Evolutionary conservation across 2,329 filamentous ascomycete species (phyloP).

Genomic region (Ceratocystis cubensis): DNA sequence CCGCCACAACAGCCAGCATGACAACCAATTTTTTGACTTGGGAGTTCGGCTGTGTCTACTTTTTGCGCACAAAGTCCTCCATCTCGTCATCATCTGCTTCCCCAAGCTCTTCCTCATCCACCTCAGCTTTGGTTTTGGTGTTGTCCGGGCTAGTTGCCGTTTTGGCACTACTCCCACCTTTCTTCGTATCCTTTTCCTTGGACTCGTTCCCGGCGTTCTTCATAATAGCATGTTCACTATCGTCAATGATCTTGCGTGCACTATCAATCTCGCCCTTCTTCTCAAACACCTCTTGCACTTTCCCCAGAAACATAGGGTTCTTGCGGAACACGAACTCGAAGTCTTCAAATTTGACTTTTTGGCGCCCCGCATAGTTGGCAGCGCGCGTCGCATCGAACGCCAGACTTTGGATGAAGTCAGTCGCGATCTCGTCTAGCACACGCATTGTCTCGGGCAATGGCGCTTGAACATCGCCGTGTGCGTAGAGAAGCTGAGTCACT

Average conservation of each 20-base stretch:
- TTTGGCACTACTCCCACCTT: conserved; percentile 23
- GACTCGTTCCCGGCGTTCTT: conserved; percentile 39
- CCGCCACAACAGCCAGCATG: not conserved
- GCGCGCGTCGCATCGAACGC: conserved; percentile 80
- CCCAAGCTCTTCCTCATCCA: conserved; percentile 39
- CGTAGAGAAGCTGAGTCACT: conserved; percentile 66
- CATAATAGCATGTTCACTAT: conserved; percentile 50
- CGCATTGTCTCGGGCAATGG: conserved; percentile 75
- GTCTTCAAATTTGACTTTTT: conserved; percentile 97
- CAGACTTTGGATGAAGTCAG: conserved; percentile 89
- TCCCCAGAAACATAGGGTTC: conserved; percentile 73
- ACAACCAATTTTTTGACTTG: not conserved
- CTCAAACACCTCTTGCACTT: conserved; percentile 78
- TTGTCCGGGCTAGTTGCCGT: conserved; percentile 1
- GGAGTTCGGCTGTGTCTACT: conserved; percentile 22
- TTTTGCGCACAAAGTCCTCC: conserved; percentile 32
- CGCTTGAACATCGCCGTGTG: conserved; percentile 63
- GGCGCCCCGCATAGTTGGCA: conserved; percentile 73
- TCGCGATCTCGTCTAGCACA: conserved; percentile 86
- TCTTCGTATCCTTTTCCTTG: conserved; percentile 28
- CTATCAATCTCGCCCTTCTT: conserved; percentile 80
- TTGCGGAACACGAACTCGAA: conserved; percentile 87
- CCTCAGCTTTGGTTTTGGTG: conserved; percentile 22
- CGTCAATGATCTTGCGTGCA: conserved; percentile 62
- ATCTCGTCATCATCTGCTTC: conserved; percentile 41